Evolutionary conservation across 2,329 filamentous ascomycete genomes (phyloP).

Genomic region (Cladosporium velox): DNA sequence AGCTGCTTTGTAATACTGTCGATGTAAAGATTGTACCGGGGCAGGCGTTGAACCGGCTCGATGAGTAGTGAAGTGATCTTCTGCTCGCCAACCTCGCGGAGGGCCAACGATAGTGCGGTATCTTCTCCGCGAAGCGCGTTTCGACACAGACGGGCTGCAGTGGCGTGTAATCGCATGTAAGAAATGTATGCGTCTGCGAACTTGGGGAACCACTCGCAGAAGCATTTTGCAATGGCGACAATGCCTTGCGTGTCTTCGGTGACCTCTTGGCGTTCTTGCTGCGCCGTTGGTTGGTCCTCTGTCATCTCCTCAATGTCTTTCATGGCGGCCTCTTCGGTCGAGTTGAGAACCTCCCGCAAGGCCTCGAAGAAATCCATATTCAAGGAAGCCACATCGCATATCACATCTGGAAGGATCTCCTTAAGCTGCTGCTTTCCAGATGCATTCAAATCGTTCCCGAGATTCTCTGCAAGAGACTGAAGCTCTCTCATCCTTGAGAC

Average conservation of each 20-base stretch:
- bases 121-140: conserved; percentile 73
- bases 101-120: conserved; percentile 77
- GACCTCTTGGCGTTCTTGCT: conserved; percentile 60
- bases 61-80: conserved; percentile 87
- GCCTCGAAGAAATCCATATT: conserved; percentile 80
- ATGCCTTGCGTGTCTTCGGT: conserved; percentile 62
- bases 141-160: conserved; percentile 80
- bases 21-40: conserved; percentile 92
- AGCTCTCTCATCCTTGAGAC: conserved; percentile 70
- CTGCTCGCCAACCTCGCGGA: conserved; percentile 86
- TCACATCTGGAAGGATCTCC: conserved; percentile 76
- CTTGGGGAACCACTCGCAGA: conserved; percentile 88
- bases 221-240: conserved; percentile 73
- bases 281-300: conserved; percentile 42
- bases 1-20: conserved; percentile 90
- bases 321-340: conserved; percentile 77
- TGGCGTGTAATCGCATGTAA: conserved; percentile 87
- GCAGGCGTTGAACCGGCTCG: conserved; percentile 91
- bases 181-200: conserved; percentile 90
- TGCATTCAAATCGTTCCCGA: conserved; percentile 77
- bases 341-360: conserved; percentile 74
- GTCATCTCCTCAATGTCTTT: conserved; percentile 67
- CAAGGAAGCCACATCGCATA: conserved; percentile 76
- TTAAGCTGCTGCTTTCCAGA: conserved; percentile 71
- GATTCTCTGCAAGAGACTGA: conserved; percentile 75